Evolutionary conservation across 2,329 filamentous ascomycete genomes (phyloP).

Genomic region (Penicillium aurantiogriseum): DNA sequence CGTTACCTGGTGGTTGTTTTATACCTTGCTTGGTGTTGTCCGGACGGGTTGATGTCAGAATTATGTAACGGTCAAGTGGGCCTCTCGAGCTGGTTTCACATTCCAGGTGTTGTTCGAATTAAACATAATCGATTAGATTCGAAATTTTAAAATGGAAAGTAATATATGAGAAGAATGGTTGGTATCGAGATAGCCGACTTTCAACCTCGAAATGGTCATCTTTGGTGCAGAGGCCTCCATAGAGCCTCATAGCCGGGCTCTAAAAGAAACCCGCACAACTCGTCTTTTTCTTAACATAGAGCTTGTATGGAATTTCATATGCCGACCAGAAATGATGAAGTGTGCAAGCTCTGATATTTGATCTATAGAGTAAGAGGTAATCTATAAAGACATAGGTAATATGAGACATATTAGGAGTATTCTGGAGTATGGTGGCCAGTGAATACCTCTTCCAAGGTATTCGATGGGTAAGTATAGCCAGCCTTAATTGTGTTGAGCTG

Average conservation of each 20-base stretch:
- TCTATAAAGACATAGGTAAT: neutral
- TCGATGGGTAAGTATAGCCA: neutral
- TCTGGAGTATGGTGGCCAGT: neutral
- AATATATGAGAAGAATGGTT: no score
- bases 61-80: slow-evolving; percentile 12
- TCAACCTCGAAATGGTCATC: neutral
- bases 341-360: neutral
- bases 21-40: neutral
- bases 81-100: neutral
- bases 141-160: no score
- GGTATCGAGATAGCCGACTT: no score
- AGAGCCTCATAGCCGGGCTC: neutral
- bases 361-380: neutral
- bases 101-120: no score
- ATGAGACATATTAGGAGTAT: neutral
- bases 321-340: no score
- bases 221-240: neutral
- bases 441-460: neutral
- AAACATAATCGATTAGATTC: no score
- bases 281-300: neutral
- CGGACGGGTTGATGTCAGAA: slow-evolving; percentile 18
- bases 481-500: no score
- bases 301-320: neutral
- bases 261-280: neutral
- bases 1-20: neutral